Evolutionary conservation across 768 basidiomycete species (phyloP).

Genomic region (Wakefieldia striispora): DNA sequence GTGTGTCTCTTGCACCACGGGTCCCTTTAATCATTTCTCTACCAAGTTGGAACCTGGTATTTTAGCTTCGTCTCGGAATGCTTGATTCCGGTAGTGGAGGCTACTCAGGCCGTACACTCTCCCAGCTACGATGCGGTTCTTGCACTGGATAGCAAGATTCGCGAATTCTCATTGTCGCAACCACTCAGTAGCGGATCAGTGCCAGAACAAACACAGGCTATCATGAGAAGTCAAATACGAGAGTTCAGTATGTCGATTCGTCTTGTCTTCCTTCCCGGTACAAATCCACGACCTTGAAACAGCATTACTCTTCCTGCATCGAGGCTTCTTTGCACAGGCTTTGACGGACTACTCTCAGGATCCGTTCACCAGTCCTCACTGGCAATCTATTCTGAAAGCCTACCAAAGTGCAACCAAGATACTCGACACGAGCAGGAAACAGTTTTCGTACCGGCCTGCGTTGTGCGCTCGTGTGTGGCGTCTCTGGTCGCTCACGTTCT

Average conservation of each 20-base stretch:
- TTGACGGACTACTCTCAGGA: constrained; percentile 46
- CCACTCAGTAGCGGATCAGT: constrained; percentile 25
- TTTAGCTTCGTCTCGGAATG: constrained; percentile 41
- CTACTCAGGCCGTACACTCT: constrained; percentile 40
- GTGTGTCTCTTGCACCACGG: constrained; percentile 14
- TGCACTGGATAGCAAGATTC: constrained; percentile 50
- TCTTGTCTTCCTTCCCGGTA: not conserved
- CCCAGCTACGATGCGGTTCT: constrained; percentile 47
- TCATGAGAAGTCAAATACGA: constrained; percentile 43
- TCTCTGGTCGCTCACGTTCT: constrained; percentile 57
- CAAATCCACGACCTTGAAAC: not conserved
- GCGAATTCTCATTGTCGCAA: constrained; percentile 33
- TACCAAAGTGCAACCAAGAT: constrained; percentile 52
- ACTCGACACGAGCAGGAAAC: constrained; percentile 39
- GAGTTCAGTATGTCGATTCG: constrained; percentile 37
- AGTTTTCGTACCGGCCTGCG: constrained; percentile 43
- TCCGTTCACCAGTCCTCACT: constrained; percentile 47
- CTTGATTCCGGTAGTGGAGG: constrained; percentile 41
- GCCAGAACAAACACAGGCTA: constrained; percentile 41
- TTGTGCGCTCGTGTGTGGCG: constrained; percentile 54
- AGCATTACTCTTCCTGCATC: constrained; percentile 57
- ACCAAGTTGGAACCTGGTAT: constrained; percentile 48
- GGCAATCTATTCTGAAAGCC: constrained; percentile 49
- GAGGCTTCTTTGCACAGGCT: constrained; percentile 57
- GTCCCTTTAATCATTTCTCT: constrained; percentile 1